phyloP scores from a whole-genome alignment of 108 stramenopile species.

The Schizochytrium sp. region DNA sequence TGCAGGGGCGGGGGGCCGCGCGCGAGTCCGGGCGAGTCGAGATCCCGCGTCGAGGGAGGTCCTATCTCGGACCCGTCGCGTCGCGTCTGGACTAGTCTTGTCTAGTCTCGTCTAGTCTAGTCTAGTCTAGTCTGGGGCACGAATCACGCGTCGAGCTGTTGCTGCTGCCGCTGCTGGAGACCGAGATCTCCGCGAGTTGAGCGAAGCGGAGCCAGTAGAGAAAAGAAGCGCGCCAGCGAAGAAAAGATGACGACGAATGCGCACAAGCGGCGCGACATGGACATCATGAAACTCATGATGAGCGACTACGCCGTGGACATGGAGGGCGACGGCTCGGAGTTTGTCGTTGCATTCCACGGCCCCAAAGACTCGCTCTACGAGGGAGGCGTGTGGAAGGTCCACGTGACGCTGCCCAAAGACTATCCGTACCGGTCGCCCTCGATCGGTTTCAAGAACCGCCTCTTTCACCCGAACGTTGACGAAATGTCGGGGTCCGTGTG shows the following conservation, averaged over 20 bases:
- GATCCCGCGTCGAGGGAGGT: too few species aligned
- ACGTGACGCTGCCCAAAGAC: constrained; percentile 40
- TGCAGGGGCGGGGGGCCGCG: too few species aligned
- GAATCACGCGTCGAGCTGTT: too few species aligned
- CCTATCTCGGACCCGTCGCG: too few species aligned
- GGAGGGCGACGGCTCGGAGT: constrained; percentile 40
- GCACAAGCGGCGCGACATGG: constrained; percentile 19
- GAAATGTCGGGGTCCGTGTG: constrained; percentile 46
- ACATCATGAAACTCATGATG: constrained; percentile 37
- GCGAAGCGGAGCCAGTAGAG: too few species aligned
- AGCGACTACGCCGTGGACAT: constrained; percentile 41
- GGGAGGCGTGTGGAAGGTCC: constrained; percentile 44
- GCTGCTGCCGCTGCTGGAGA: too few species aligned
- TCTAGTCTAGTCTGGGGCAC: too few species aligned
- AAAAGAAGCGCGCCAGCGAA: too few species aligned
- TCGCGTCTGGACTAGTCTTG: too few species aligned
- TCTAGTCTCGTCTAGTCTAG: too few species aligned
- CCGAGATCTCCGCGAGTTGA: too few species aligned
- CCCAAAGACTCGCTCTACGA: constrained; percentile 39
- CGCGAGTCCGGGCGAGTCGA: too few species aligned
- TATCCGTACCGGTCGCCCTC: constrained; percentile 47
- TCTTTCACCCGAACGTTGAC: constrained; percentile 48
- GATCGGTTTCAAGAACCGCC: constrained; percentile 44
- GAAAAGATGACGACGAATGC: not conserved
- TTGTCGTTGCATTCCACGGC: constrained; percentile 37